Base-by-base conservation (phyloP, 2,329 filamentous ascomycete species). In the Fusarium avenaceum region DNA sequence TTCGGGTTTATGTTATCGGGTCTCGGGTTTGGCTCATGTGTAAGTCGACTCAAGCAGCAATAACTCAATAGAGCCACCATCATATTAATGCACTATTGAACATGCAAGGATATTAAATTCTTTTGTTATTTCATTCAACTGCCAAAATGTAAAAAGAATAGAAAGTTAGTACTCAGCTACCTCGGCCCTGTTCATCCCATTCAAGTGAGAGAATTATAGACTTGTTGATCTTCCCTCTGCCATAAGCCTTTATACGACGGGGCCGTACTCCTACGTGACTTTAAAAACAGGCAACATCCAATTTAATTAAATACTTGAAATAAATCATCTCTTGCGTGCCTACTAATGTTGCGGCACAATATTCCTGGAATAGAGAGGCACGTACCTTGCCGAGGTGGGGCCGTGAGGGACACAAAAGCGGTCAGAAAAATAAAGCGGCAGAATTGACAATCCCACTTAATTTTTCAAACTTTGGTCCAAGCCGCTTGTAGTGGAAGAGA, bases 361-460 rank as follows among this genome's bases (percentile, higher is more conserved):
- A 28, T 28, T 28, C 9, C 3, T 28, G 26, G 4, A 24, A 7
- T 24, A 24, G 30, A 51, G 54, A 51, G 54, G 65, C 66, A 67
- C 65, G 68, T 71, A 67, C 56, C 52, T 38, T 22, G 17, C n/a
- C 10, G 19, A 51, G 22, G 71, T 67, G 72, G 64, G 24, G 24
- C 7, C 24, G 6, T 24, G 24, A 7, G 24, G 63, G 62, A 55
- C 17, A 43, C 17, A 67, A 75, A 73, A 69, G 77, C 76, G 77
- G 77, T 79, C 70, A 74, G 57, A 45, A 30, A 68, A 69, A 65
- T 59, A 46, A 55, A 42, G 63, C 68, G 78, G 78, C 78, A 80
- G 77, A 80, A 80, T 78, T 55, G 64, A 59, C 72, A 38, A 77
- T 76, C 76, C 78, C 78, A 78, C 78, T 75, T 76, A 72, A 75